Conservation (phyloP, 345 rosid genomes). For the Murraya koenigii region DNA sequence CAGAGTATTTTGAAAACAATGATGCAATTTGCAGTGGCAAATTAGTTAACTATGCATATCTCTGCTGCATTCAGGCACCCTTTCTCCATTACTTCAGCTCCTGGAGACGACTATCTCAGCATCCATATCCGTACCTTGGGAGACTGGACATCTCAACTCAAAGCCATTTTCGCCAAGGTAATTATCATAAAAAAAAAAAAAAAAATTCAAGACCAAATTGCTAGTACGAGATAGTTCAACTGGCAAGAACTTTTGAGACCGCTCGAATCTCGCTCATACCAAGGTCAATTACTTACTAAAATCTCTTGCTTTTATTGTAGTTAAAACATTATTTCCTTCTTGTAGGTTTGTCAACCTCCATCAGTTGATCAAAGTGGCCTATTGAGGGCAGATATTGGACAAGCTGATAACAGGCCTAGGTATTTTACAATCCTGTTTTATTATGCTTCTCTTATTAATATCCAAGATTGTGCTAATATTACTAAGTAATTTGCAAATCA, state of each 20-base stretch:
- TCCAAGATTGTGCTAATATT: background rate
- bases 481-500: background rate
- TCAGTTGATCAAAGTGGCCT: conserved; percentile 58
- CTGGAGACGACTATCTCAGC: conserved; percentile 61
- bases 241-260: background rate
- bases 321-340: background rate
- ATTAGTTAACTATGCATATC: background rate
- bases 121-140: conserved; percentile 67
- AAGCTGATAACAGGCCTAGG: conserved; percentile 43
- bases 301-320: no score
- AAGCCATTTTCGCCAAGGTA: conserved; percentile 56
- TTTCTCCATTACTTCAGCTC: conserved; percentile 67
- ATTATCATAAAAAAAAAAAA: background rate
- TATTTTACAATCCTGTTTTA: conserved; percentile 11
- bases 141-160: conserved; percentile 82
- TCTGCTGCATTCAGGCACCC: conserved; percentile 48
- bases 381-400: conserved; percentile 47
- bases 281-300: background rate
- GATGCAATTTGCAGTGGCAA: background rate
- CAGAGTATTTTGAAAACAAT: background rate
- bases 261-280: background rate
- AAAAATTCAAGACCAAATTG: background rate
- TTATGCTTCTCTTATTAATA: background rate
- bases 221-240: background rate
- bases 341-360: conserved; percentile 60